Base-by-base conservation (phyloP, 2,329 filamentous ascomycete genomes). In the Cytospora chrysosperma region DNA sequence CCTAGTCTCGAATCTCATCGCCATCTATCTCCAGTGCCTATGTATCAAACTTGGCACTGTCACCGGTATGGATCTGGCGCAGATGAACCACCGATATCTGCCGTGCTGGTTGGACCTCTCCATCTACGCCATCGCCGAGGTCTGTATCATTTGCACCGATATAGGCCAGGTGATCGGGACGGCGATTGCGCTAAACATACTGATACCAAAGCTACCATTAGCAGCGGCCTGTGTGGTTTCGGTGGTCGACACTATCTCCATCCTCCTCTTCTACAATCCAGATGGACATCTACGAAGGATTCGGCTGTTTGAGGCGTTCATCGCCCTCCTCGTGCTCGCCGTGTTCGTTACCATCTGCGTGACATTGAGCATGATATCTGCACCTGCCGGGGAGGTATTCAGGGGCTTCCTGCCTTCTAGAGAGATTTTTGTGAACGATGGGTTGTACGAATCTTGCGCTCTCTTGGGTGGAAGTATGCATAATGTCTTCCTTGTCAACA, bases 31-130 rank as follows among this genome's bases (percentile, higher is more conserved):
- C 24, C 87, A 69, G 61, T 83, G 81, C 8, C 80, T 90, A 1
- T 86, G 84, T 69, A 85, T 88, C 70, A 88, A 88, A 70, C 78
- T 89, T 5, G 87, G 87, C n/a, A 87, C 85, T 21, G 85, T 89
- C 67, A 88, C 85, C 0, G 87, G 87, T 2, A 73, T 88, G 58
- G 86, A 88, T 67, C 77, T 89, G 28, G 85, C 87, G 0, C 81
- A 88, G 66, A 84, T 86, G 28, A 88, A 86, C 68, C 81, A 86
- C 53, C 84, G 80, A 24, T 85, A 86, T 72, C 77, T 88, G 10
- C 87, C 87, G 2, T 77, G 75, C 65, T 89, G 87, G 87, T 70
- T 89, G 58, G 87, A 85, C 61, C 79, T 82, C 49, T 72, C 79
- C 34, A 75, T 89, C 15, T 89, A 89, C 69, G 73, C 82, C 40